Percentiles rank a stretch among this genome's conserved stretches.
Conservation (phyloP, 257 asterid genomes). For the Lavandula angustifolia region DNA sequence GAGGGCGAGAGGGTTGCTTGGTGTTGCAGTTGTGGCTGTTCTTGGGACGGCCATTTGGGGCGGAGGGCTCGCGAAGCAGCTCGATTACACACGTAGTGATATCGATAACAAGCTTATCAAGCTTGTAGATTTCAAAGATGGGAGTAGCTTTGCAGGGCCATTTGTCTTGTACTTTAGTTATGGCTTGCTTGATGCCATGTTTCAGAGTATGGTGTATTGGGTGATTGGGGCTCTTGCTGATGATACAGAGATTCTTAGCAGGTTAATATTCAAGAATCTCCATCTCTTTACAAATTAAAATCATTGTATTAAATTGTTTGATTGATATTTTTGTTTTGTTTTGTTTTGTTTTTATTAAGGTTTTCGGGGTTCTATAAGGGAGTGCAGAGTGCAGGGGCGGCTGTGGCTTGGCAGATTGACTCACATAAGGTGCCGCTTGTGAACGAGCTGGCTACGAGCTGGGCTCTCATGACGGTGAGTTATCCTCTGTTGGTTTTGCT, state of each 20-base stretch:
- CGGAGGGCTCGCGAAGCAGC: constrained; percentile 83
- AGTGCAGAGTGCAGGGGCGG: constrained; percentile 75
- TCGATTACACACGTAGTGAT: constrained; percentile 44
- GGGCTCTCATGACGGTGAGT: constrained; percentile 59
- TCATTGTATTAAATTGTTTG: too few species aligned
- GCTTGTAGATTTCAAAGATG: constrained; percentile 73
- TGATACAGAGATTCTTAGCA: constrained; percentile 81
- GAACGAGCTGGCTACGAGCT: constrained; percentile 49
- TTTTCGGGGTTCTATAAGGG: constrained; percentile 66
- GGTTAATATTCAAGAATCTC: constrained; percentile 3
- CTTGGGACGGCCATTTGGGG: constrained; percentile 85
- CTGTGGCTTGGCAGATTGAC: constrained; percentile 73
- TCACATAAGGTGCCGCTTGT: constrained; percentile 47
- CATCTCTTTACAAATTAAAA: not conserved
- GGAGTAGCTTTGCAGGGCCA: constrained; percentile 71
- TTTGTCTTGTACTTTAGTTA: constrained; percentile 79
- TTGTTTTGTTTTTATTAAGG: constrained; percentile 32
- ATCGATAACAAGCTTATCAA: constrained; percentile 33
- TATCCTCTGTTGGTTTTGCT: constrained; percentile 55
- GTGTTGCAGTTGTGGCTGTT: constrained; percentile 36
- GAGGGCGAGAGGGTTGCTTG: constrained; percentile 54
- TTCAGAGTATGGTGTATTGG: constrained; percentile 94
- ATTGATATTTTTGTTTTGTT: not conserved
- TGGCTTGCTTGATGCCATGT: constrained; percentile 93
- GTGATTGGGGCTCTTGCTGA: constrained; percentile 85